These are phyloP conservation scores for Echites panduratus DNA, from an alignment of 257 asterid species.

Conservation along the genomic window DNA sequence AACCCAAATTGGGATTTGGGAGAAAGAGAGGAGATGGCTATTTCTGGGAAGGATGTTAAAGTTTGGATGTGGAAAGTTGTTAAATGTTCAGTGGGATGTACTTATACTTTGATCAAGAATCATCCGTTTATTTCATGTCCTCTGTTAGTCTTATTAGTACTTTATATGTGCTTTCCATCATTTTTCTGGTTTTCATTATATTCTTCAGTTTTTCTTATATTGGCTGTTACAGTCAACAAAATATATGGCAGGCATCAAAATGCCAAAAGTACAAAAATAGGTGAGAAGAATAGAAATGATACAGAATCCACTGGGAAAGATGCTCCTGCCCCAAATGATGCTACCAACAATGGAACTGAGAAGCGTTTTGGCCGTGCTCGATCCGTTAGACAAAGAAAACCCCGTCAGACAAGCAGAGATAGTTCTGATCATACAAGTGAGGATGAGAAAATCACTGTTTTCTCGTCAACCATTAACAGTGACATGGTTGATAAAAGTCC, in stretches of 20 bases:
- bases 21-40: conserved; percentile 35
- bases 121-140: conserved; percentile 44
- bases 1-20: not conserved
- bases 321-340: conserved; percentile 12
- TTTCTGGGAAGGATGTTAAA: conserved; percentile 38
- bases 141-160: conserved; percentile 27
- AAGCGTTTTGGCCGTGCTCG: conserved; percentile 42
- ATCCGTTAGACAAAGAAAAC: conserved; percentile 59
- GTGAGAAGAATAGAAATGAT: conserved; percentile 20
- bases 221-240: conserved; percentile 22
- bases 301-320: conserved; percentile 2
- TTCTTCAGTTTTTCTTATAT: conserved; percentile 31
- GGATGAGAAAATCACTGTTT: conserved; percentile 38
- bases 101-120: conserved; percentile 18
- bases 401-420: conserved; percentile 31
- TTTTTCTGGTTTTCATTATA: conserved; percentile 53
- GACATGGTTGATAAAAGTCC: conserved; percentile 42
- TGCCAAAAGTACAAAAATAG: conserved; percentile 6
- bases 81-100: conserved; percentile 27
- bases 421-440: conserved; percentile 19
- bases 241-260: conserved; percentile 15
- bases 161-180: conserved; percentile 42
- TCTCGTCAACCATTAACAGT: conserved; percentile 15
- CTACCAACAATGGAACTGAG: conserved; percentile 8
- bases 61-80: conserved; percentile 29